Evolutionary conservation across 2,329 filamentous ascomycete genomes (phyloP).

Genomic region (Clonostachys byssicola): DNA sequence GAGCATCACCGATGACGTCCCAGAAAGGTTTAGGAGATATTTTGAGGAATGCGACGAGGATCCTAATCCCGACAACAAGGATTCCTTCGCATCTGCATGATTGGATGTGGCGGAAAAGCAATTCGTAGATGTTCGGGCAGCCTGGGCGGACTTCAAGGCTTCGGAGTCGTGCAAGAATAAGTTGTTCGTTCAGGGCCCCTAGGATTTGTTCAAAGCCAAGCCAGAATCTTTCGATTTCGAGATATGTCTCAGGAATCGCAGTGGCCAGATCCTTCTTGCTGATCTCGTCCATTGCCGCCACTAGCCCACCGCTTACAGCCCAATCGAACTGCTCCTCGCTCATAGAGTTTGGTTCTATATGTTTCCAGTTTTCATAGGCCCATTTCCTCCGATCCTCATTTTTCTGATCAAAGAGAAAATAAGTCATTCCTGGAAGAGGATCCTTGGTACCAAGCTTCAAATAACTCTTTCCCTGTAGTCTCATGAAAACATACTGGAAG

Average conservation of each 20-base stretch:
- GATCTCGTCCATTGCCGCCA: conserved; percentile 60
- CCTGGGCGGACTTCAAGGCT: conserved; percentile 66
- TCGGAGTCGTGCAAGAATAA: conserved; percentile 75
- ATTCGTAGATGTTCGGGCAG: conserved; percentile 61
- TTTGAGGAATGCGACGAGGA: conserved; percentile 66
- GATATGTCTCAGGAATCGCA: conserved; percentile 18
- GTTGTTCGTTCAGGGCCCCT: conserved; percentile 64
- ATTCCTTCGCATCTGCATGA: conserved; percentile 47
- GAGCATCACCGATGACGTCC: conserved; percentile 80
- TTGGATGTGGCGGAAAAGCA: conserved; percentile 51
- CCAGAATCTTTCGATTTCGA: conserved; percentile 71
- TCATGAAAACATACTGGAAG: conserved; percentile 80
- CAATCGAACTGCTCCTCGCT: conserved; percentile 78
- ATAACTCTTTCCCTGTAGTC: conserved; percentile 68
- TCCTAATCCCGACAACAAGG: conserved; percentile 65
- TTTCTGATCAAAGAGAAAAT: conserved; percentile 66
- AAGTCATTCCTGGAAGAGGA: conserved; percentile 77
- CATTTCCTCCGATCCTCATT: conserved; percentile 51
- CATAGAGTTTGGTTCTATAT: conserved; percentile 54
- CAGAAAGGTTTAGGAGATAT: conserved; percentile 80
- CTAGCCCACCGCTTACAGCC: conserved; percentile 73
- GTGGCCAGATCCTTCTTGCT: conserved; percentile 37
- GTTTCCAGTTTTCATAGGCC: conserved; percentile 32
- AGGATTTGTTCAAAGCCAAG: conserved; percentile 70
- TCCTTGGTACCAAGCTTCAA: conserved; percentile 69